Evolutionary conservation across 2,329 filamentous ascomycete species (phyloP), one percentile per base, ranked within the genome.

Genomic region (Neocucurbitaria cava): DNA sequence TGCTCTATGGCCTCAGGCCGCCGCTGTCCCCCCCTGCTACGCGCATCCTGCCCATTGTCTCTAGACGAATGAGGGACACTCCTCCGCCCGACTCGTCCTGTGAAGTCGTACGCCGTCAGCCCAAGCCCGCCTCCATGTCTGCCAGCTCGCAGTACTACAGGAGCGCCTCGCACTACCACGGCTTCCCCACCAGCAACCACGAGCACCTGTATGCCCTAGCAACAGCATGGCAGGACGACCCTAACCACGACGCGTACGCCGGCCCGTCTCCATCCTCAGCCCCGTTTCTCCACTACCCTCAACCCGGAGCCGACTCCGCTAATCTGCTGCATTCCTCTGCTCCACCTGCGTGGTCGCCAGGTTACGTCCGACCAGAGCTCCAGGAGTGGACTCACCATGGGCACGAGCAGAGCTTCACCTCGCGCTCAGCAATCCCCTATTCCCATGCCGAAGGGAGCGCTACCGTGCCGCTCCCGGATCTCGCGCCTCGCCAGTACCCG

Each of bases 91-190:
- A 61, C 54, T 54, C 52, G 36, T 56, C 41, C 47, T 49, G 43
- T 55, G 53, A 64, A 60, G 64, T 64, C 46, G 57, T 57, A 65
- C 66, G 56, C 61, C 47, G 62, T 60, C 66, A 68, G 62, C 64
- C 61, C 53, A 63, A 56, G 58, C 56, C 55, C 49, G 46, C 40
- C 63, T 61, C 58, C 59, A 70, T 71, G 68, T 64, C 68, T 41
- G 59, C 68, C 63, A 69, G 58, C 48, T 64, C 67, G 51, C 62
- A 70, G 61, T 65, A 69, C 57, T 68, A 70, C 69, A 59, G 66
- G 58, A 64, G 60, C 63, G 56, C 64, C 49, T 66, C 68, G 59
- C 69, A 68, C 64, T 68, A 69, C 65, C 66, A 62, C 41, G 46
- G 63, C 43, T 58, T 65, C 46, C 50, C 61, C 46, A 47, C 58